Evolutionary conservation across 257 asterid species (phyloP), one percentile per base, ranked within the genome.

Genomic region (Buddleja alternifolia): DNA sequence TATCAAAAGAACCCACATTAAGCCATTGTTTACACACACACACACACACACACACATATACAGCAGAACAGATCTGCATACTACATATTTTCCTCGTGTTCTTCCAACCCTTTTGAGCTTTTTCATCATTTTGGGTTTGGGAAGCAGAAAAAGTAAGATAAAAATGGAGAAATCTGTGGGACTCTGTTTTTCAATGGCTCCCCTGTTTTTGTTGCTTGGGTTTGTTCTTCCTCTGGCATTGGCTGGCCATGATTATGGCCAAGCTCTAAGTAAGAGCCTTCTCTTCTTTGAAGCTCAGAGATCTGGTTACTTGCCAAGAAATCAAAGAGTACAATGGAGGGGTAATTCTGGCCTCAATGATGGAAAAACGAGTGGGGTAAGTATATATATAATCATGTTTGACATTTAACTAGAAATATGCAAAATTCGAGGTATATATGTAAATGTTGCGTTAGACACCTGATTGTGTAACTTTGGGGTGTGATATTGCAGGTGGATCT

Each of bases 251-350:
- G 85, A 94, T 72, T 94, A 94, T 75, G 93, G 92, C 16, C 83
- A 87, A 60, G 97, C 98, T 56, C 81, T 94, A 14, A 78, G 80
- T 48, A 89, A 91, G 78, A 85, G 96, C 84, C 63, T 94, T 78
- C 87, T 94, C 58, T 94, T 94, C 80, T 91, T 87, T 54, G 99
- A 94, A 76, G 99, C 99, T 52, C 99, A 91, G 82, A 87, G 99
- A 85, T 94, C 99, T 75, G 99, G 99, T 41, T 89, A 85, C 50
- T 80, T 94, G 41, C 99, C 98, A 2, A 67, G 51, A 14, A 80
- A 65, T 75, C 98, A 94, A 23, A 78, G 99, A 60, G 97, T 94
- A 6, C 80, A 73, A 14, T 94, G 99, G 99, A 78, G 99, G 73
- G 92, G 95, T 0, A 74, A 94, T 86, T 94, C 99, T 60, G 99